Evolutionary conservation across 148 eudicot genomes (phyloP), one percentile per base, ranked within the genome.

Genomic region (Oxyria digyna): DNA sequence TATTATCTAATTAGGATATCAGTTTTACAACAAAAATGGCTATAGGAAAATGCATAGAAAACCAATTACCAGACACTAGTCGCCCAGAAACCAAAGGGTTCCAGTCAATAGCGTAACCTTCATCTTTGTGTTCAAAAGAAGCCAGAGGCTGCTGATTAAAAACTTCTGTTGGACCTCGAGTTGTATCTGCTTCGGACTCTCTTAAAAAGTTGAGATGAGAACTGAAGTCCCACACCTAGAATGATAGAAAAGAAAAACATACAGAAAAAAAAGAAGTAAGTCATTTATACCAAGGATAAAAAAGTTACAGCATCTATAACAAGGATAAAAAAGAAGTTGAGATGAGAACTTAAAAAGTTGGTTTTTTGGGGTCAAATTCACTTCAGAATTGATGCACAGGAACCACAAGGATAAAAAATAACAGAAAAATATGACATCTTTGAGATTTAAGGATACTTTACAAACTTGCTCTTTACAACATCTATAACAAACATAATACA

Each of bases 51-150:
- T 35, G 26, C 65, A 59, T 2, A 23, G n/a, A n/a, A 59, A 29
- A 14, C 18, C 18, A 59, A 26, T 12, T 81, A 94, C 97, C 98
- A 38, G 98, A 78, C 0, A 94, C 81, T 74, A 94, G 96, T 77
- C 93, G 88, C 71, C 99, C 99, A 42, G 97, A 74, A 45, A 76
- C 85, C 71, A 79, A 76, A 74, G 99, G 96, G 75, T 83, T 94
- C 96, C 99, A 94, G 72, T 88, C 99, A 35, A 94, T 73, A 23
- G 99, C 96, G 81, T 83, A 94, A 20, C 97, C 99, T 89, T 94
- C 97, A 85, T 94, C 99, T 71, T 87, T 83, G 73, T 94, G 99
- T 49, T 85, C 77, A 80, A 91, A 94, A 73, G 80, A 78, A 57
- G 82, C 74, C 68, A 94, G 48, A 26, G 99, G 97, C 67, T 89